Evolutionary conservation across 2,329 filamentous ascomycete species (phyloP).

Genomic region (Pyrenochaeta sp.): DNA sequence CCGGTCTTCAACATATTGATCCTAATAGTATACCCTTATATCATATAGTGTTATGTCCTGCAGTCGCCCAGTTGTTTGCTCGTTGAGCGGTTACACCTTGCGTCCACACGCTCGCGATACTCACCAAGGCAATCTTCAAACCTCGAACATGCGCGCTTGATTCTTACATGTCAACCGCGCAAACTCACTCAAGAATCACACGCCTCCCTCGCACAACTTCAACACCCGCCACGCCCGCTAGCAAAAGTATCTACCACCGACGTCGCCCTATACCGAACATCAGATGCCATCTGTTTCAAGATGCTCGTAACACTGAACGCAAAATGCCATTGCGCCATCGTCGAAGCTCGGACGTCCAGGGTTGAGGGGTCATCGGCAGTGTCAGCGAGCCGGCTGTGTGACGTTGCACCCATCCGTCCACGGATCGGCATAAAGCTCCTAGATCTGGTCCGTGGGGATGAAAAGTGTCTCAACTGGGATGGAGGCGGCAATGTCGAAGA

Average conservation of each 20-base stretch:
- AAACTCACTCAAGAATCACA: not conserved
- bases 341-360: slow-evolving; percentile 11
- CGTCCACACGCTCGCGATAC: not conserved
- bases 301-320: slow-evolving; percentile 11
- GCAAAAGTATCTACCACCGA: slow-evolving; percentile 13
- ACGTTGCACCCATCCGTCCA: slow-evolving; percentile 30
- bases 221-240: not conserved
- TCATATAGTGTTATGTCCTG: not conserved
- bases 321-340: slow-evolving; percentile 8
- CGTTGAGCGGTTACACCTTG: not conserved
- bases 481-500: slow-evolving; percentile 1
- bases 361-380: slow-evolving; percentile 24
- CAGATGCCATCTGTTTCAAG: slow-evolving; percentile 12
- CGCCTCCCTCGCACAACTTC: not conserved
- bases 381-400: slow-evolving; percentile 22
- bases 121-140: not conserved
- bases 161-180: not conserved
- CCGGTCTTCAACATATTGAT: slow-evolving; percentile 3
- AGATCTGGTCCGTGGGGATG: slow-evolving; percentile 18
- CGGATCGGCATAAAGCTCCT: slow-evolving; percentile 26
- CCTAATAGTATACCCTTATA: not conserved
- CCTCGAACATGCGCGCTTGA: not conserved
- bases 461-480: slow-evolving; percentile 20
- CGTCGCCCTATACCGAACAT: slow-evolving; percentile 14
- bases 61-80: not conserved